Evolutionary conservation across 495 filamentous ascomycete genomes (phyloP), one percentile per base, ranked within the genome.

Genomic region (Penicillium steckii): DNA sequence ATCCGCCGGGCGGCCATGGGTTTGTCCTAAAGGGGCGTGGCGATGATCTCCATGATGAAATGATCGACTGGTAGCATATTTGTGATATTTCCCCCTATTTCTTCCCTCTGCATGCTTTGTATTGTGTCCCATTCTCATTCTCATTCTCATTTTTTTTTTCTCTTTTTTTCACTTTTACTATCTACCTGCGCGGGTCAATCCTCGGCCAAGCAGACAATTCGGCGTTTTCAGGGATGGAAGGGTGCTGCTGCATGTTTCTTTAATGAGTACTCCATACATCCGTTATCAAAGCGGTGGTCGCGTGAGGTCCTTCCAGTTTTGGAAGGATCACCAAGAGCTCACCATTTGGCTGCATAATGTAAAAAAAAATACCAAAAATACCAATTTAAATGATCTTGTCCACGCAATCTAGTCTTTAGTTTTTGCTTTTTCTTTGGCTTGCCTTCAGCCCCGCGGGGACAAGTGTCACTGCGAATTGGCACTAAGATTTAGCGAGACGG

Each of bases 1-100:
- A 88, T 98, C 52, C 83, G 93, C 64, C 85, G 91, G 41, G 57
- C 59, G 24, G 60, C 63, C 10, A 26, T 53, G 22, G 59, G 63
- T 22, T 24, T 66, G 60, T 52, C 56, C 5, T 63, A 47, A 17
- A 30, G 8, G 10, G 15, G 18, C n/a, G 8, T 13, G 1, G 33
- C 33, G n/a, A 38, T n/a, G 22, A 48, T 54, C 18, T 48, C 57
- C 50, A 59, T 51, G 59, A 60, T 51, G 49, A 49, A 41, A 60
- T 57, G 57, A 62, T 52, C 30, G 44, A 52, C 48, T 41, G 44
- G 60, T 22, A 57, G 57, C 57, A 57, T 57, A 37, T 49, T 44
- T 22, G n/a, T 29, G n/a, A n/a, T 21, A 33, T 46, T 5, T 44
- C 6, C 23, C 21, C 29, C n/a, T 19, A 42, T 9, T 23, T 18